A percentile compares a stretch with the other conserved stretches of the same genome.
Conservation (phyloP, 495 filamentous ascomycete species). For the Penicillium turbatum region DNA sequence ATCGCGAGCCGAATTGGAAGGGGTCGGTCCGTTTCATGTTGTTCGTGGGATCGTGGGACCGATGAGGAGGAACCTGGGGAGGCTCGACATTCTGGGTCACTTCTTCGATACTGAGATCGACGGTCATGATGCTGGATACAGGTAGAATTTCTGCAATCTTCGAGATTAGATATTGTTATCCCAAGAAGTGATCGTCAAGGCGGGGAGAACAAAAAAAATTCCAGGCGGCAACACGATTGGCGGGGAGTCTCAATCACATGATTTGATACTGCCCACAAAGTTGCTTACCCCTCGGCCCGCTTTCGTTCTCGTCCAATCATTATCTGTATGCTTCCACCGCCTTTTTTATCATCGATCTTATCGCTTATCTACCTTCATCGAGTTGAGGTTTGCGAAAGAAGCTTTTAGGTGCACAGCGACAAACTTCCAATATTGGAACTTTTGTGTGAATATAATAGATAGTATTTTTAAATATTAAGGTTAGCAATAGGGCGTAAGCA, state of each 20-base stretch:
- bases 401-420: too few species aligned
- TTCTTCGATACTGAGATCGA: conserved; percentile 15
- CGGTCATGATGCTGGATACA: conserved; percentile 20
- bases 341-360: not conserved
- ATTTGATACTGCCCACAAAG: not conserved
- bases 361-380: not conserved
- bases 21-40: conserved; percentile 80
- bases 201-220: conserved; percentile 13
- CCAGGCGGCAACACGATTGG: conserved; percentile 2
- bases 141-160: not conserved
- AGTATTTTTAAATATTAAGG: too few species aligned
- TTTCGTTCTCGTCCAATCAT: not conserved
- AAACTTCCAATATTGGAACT: too few species aligned
- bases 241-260: not conserved
- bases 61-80: conserved; percentile 38
- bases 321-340: not conserved
- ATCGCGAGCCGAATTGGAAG: conserved; percentile 91
- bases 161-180: not conserved
- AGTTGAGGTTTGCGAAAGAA: too few species aligned
- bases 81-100: conserved; percentile 46
- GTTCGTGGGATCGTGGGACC: conserved; percentile 50
- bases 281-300: not conserved
- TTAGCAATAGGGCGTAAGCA: too few species aligned
- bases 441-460: too few species aligned
- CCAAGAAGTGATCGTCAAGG: not conserved